phyloP scores from a whole-genome alignment of 441 rosid genomes.

The Mallotus japonicus region DNA sequence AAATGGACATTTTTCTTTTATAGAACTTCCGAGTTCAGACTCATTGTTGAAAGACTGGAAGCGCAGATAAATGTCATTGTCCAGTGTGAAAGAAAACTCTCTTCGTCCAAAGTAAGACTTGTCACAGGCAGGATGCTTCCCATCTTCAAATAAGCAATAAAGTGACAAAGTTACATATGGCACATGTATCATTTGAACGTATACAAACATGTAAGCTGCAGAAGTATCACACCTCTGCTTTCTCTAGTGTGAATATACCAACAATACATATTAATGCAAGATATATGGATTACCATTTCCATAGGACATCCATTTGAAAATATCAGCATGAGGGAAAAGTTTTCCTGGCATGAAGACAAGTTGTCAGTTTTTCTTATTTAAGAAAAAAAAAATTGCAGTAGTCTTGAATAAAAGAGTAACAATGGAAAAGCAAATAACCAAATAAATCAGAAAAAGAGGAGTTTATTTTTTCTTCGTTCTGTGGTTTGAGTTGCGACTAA shows the following conservation, averaged over 20 bases:
- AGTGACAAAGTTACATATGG: not conserved
- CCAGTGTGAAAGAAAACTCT: slow-evolving; percentile 85
- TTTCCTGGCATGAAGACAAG: slow-evolving; percentile 45
- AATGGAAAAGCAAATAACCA: not conserved
- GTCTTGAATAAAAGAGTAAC: not conserved
- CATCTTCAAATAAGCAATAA: slow-evolving; percentile 51
- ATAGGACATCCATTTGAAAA: slow-evolving; percentile 68
- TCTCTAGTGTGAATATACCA: too few species aligned
- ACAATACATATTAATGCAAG: not conserved
- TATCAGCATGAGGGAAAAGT: slow-evolving; percentile 62
- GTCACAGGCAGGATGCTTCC: slow-evolving; percentile 94
- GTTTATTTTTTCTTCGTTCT: too few species aligned
- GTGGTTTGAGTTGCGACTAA: too few species aligned
- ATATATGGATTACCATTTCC: slow-evolving; percentile 49
- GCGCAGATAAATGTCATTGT: slow-evolving; percentile 66
- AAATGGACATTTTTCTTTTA: slow-evolving; percentile 63
- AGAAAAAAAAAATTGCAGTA: too few species aligned
- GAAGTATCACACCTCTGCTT: too few species aligned
- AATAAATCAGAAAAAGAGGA: not conserved
- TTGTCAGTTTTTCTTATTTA: not conserved
- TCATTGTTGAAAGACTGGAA: slow-evolving; percentile 67
- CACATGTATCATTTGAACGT: too few species aligned
- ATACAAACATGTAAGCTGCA: too few species aligned
- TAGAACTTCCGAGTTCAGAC: slow-evolving; percentile 55
- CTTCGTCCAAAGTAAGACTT: slow-evolving; percentile 66